phyloP scores from a whole-genome alignment of 2,329 filamentous ascomycete genomes.

The Neonectria faginata region DNA sequence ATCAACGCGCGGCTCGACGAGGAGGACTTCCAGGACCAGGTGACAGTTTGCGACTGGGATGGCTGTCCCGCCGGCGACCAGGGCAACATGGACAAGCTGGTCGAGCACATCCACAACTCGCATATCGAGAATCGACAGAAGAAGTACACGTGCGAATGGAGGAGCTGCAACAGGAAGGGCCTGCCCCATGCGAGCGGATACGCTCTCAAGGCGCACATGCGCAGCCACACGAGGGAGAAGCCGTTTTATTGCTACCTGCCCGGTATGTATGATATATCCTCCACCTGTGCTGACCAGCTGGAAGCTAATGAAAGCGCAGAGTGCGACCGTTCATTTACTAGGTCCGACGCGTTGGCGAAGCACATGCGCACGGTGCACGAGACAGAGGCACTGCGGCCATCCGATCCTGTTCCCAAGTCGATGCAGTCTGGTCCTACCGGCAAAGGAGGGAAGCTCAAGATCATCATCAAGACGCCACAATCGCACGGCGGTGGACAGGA shows the following conservation, averaged over 20 bases:
- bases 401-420: constrained; percentile 78
- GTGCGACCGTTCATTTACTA: constrained; percentile 96
- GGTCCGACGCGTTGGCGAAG: constrained; percentile 95
- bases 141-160: constrained; percentile 99
- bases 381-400: constrained; percentile 89
- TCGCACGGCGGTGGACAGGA: constrained; percentile 70
- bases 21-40: constrained; percentile 80
- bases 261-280: constrained; percentile 65
- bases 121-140: constrained; percentile 95
- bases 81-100: constrained; percentile 83
- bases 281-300: too few relatives aligned
- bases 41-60: constrained; percentile 83
- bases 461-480: constrained; percentile 72
- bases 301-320: constrained; percentile 65
- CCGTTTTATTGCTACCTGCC: constrained; percentile 97
- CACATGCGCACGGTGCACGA: constrained; percentile 99
- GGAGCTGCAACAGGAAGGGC: constrained; percentile 87
- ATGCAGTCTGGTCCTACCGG: constrained; percentile 62
- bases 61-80: constrained; percentile 78
- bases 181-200: constrained; percentile 95
- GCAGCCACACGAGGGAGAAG: constrained; percentile 97
- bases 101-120: constrained; percentile 88
- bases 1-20: constrained; percentile 76
- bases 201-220: constrained; percentile 95
- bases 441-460: constrained; percentile 68